phyloP scores from a whole-genome alignment of 2,329 filamentous ascomycete species.

The Fusarium veterinarium region DNA sequence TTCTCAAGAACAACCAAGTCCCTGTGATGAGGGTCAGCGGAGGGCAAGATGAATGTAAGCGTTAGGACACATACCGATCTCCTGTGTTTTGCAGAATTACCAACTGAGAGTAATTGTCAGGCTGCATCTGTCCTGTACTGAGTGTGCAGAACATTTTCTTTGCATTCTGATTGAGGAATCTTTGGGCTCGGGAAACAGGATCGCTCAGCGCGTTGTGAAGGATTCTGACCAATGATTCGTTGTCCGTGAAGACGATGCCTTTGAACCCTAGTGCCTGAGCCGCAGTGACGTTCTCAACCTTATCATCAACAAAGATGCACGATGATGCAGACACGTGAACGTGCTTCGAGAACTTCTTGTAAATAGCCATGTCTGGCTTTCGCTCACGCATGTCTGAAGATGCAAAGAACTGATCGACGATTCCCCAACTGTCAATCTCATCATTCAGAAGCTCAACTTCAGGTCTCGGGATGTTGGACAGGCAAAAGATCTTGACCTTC shows the following conservation, averaged over 20 bases:
- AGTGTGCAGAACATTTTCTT: slow-evolving; percentile 4
- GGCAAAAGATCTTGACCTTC: neutral
- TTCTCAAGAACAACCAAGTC: neutral
- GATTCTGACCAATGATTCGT: neutral
- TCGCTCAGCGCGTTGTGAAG: neutral
- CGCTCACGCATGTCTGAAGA: neutral
- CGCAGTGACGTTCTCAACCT: neutral
- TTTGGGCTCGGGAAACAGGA: neutral
- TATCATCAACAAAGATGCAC: slow-evolving; percentile 9
- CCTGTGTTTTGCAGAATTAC: neutral
- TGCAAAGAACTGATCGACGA: neutral
- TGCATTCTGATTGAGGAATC: neutral
- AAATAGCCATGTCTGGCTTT: slow-evolving; percentile 1
- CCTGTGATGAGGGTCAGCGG: neutral
- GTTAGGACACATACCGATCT: neutral
- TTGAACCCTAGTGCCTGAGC: slow-evolving; percentile 1
- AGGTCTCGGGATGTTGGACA: slow-evolving; percentile 1
- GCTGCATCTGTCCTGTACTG: neutral
- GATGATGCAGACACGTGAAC: neutral
- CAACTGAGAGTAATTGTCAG: slow-evolving; percentile 9
- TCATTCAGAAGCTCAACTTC: neutral
- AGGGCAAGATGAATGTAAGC: fast-evolving
- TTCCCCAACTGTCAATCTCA: neutral
- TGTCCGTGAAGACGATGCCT: neutral
- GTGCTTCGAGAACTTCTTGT: neutral